Base-by-base conservation (phyloP, 2,329 filamentous ascomycete species). In the Ophiostoma montium region DNA sequence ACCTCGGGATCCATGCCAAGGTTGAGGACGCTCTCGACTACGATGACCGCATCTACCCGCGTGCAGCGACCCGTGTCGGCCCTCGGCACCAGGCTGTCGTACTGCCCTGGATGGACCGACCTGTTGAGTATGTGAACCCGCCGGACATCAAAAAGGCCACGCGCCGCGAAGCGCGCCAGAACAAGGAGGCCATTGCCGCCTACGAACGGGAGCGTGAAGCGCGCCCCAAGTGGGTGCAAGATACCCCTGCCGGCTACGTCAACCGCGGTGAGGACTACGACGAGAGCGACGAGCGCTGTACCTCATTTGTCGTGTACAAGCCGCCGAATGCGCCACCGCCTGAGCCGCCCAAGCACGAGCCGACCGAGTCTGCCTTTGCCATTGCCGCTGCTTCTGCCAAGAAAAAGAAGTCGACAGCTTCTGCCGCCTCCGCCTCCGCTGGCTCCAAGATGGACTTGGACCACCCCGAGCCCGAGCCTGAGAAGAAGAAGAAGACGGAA, bases 11-110 rank as follows among this genome's bases (percentile, higher is more conserved):
- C 57, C 92, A 98, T 66, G 95, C 89, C 66, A 85, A 88, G 56
- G 84, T 92, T 1, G 89, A 96, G 64, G 92, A 98, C 67, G 92
- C 87, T 0, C 71, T 98, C 30, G 92, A 98, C 63, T 94, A 95
- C 61, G 92, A 98, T 60, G 92, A 98, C 63, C 82, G 92, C 55
- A 96, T 98, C 56, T 96, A 96, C 61, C 92, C 92, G 9, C 83
- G 92, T 56, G 90, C 92, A 15, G 94, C 89, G 61, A 96, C 92
- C 49, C 83, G 92, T 35, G 72, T 96, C 35, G 92, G 92, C 8
- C 86, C 88, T 10, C 80, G 88, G 49, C 88, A 96, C 63, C 92
- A 98, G 68, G 90, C 92, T 4, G 82, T 80, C 57, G 85, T 95
- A 32, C 71, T 76, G 45, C 74, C 84, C 6, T 98, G 92, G 92